Base-by-base conservation (phyloP, 1,139 yeast genomes). In the Yamadazyma triangularis region DNA sequence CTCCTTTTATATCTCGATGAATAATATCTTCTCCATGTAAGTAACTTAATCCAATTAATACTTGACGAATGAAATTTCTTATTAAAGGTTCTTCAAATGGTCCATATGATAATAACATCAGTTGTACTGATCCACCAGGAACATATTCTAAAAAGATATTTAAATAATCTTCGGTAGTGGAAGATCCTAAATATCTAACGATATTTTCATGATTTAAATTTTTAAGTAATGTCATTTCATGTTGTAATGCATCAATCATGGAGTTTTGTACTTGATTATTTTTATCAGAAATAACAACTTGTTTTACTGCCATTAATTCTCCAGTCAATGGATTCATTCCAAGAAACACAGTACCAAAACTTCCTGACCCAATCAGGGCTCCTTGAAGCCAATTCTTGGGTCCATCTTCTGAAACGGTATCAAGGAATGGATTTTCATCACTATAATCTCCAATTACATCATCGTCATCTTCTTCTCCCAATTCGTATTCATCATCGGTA, bases 301-400 rank as follows among this genome's bases (percentile, higher is more conserved):
- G 96, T 49, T 91, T 91, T 10, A 91, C 96, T 0, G 97, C 98
- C 95, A 91, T 87, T 33, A 91, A 65, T 50, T 88, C 97, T 26
- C 98, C 98, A 0, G 95, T 88, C 26, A 81, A 62, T 1, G 95
- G 85, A 51, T 88, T 87, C 81, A 91, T 79, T 1, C 96, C 98
- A 26, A 91, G 65, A 42, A 83, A 89, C 2, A 91, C 98, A 3
- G 87, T 80, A 21, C 97, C 98, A 64, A 88, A 91, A 41, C 94
- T 82, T 3, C 98, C 98, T 3, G 94, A 80, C 0, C 98, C 98
- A 42, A 91, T 87, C 26, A 89, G 66, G 0, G 95, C 86, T 16
- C 98, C 98, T 48, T 83, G 83, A 30, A 88, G 70, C 97, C 97
- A 91, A 28, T 82, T 73, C n/a, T 77, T 66, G 4, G 91, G 89